Base-by-base conservation (phyloP, 768 basidiomycete species). In the Chiua virens region DNA sequence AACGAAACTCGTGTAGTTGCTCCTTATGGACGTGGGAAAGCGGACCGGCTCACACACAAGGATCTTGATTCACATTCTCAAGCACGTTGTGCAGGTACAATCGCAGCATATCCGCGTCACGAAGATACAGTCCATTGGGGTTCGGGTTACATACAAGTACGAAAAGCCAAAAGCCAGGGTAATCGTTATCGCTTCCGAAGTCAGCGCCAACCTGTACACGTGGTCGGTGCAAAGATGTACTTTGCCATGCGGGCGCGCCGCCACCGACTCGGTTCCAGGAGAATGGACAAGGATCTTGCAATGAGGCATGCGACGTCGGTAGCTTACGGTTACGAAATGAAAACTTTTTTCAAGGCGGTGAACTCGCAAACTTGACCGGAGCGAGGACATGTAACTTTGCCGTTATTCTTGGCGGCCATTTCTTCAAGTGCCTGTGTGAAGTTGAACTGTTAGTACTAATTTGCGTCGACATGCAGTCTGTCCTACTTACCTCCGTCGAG, bases 401-500 rank as follows among this genome's bases (percentile, higher is more conserved):
- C 92, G 44, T 79, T 76, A 62, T 89, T 86, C 71, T 80, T 86
- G 23, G 83, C 76, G 0, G 93, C 88, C 88, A 96, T 96, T 36
- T 91, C 88, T 64, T 87, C 81, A 51, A 95, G 75, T 7, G 87
- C 92, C 91, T 96, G 57, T 17, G 41, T 37, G 22, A 30, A 14
- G 30, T 32, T 22, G 47, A 43, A 46, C 56, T 36, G 62, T 55
- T 27, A 65, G 53, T 27, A 53, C 47, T 20, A 35, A 34, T 35
- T 34, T 42, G 27, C 23, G 47, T 27, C 46, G 58, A 52, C 7
- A 1, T 44, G 50, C 28, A 42, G 45, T 53, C 47, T 48, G 25
- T 72, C 83, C 52, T 60, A 90, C 95, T 51, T 60, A 90, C 95
- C 79, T 94, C 90, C 69, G 82, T 75, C n/a, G 92, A 95, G 68